Evolutionary conservation across 306 rosid species (phyloP).

Genomic region (Senna siamea): DNA sequence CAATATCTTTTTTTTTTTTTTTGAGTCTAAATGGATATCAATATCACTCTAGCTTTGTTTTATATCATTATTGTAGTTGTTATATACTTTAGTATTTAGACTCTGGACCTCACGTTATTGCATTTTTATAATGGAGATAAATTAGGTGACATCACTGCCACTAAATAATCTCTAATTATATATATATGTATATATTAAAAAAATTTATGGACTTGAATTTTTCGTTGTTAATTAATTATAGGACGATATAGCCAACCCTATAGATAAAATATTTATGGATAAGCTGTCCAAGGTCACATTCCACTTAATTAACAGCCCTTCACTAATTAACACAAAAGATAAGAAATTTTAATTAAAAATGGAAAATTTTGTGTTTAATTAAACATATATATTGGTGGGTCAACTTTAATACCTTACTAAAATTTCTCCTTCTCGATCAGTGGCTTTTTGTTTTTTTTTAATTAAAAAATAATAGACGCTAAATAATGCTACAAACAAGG

Average conservation of each 20-base stretch:
- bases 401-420: not conserved
- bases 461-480: not conserved
- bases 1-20: too few relatives aligned
- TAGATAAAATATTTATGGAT: not conserved
- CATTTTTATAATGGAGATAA: not conserved
- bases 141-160: not conserved
- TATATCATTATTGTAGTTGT: not conserved
- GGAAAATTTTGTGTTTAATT: not conserved
- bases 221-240: not conserved
- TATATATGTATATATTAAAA: too few relatives aligned
- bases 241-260: not conserved
- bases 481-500: not conserved
- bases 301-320: conserved; percentile 27
- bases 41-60: not conserved
- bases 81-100: not conserved
- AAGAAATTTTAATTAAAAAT: not conserved
- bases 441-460: too few relatives aligned
- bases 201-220: not conserved
- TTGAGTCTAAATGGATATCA: not conserved
- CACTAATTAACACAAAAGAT: not conserved
- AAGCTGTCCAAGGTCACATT: not conserved
- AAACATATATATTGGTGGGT: not conserved
- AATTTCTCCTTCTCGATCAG: not conserved
- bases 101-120: not conserved
- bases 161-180: not conserved